Percentiles rank a stretch among this genome's conserved stretches.
These are phyloP conservation scores for Phialocephala subalpina DNA, from an alignment of 2,329 filamentous ascomycete genomes.

Conservation along the genomic window DNA sequence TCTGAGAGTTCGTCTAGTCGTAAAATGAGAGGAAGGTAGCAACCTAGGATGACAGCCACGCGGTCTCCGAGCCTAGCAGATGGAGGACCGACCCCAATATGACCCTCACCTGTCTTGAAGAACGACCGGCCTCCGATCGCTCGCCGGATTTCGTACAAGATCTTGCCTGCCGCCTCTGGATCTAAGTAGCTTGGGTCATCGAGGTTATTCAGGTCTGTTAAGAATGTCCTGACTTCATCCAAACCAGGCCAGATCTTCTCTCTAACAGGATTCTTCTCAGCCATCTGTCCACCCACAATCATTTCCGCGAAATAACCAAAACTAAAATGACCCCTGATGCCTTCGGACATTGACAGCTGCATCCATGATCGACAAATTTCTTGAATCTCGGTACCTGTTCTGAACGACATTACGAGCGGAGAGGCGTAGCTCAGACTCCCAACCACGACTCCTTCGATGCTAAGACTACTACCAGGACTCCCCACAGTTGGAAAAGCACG, in stretches of 20 bases:
- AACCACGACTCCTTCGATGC: not conserved
- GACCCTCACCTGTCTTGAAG: conserved; percentile 12
- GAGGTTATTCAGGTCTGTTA: not conserved
- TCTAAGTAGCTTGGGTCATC: too few relatives aligned
- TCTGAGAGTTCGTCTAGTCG: not conserved
- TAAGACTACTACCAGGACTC: not conserved
- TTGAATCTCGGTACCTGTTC: not conserved
- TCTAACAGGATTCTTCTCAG: not conserved
- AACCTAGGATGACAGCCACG: conserved; percentile 15
- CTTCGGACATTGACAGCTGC: not conserved
- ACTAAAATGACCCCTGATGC: not conserved
- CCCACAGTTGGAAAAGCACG: not conserved
- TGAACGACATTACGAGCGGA: too few relatives aligned
- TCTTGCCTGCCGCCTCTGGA: not conserved
- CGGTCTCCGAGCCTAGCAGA: conserved; percentile 9
- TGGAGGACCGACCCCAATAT: conserved; percentile 14
- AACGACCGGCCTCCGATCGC: not conserved
- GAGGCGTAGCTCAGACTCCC: not conserved
- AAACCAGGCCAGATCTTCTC: too few relatives aligned
- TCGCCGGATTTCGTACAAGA: not conserved
- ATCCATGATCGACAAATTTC: conserved; percentile 7
- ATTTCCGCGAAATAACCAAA: conserved; percentile 7
- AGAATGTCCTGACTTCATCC: not conserved
- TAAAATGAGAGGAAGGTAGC: conserved; percentile 5
- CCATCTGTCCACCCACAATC: not conserved